These are phyloP conservation scores for Phytophthora megakarya DNA, from an alignment of 352 stramenopile genomes.

Conservation along the genomic window DNA sequence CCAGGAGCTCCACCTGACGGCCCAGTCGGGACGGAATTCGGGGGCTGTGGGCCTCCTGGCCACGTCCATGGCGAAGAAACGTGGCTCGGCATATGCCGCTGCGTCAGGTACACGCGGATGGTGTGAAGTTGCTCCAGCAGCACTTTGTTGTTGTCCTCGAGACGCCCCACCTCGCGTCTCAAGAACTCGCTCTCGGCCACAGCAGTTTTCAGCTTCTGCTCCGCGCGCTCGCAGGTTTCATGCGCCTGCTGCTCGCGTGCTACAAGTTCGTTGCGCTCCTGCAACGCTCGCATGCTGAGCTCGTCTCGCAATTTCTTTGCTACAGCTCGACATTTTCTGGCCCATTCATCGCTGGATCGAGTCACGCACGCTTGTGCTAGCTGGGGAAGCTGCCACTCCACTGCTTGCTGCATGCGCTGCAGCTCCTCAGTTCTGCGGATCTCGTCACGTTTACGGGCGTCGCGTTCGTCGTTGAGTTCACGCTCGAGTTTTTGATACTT, in stretches of 20 bases:
- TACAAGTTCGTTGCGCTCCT: slow-evolving; percentile 44
- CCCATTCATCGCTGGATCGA: slow-evolving; percentile 51
- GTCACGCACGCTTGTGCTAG: slow-evolving; percentile 54
- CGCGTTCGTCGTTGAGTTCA: slow-evolving; percentile 40
- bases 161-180: slow-evolving; percentile 49
- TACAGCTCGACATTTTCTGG: slow-evolving; percentile 40
- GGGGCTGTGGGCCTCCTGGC: no score
- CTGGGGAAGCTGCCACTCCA: slow-evolving; percentile 57
- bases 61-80: slow-evolving; percentile 20
- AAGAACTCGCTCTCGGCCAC: slow-evolving; percentile 55
- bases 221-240: slow-evolving; percentile 37
- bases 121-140: slow-evolving; percentile 63
- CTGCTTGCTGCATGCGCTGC: slow-evolving; percentile 42
- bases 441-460: slow-evolving; percentile 37
- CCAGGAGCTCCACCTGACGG: neutral
- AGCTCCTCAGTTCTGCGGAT: slow-evolving; percentile 45
- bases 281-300: slow-evolving; percentile 34
- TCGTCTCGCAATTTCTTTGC: slow-evolving; percentile 43
- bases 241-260: slow-evolving; percentile 30
- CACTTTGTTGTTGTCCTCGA: slow-evolving; percentile 69
- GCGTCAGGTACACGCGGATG: slow-evolving; percentile 62
- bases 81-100: slow-evolving; percentile 40
- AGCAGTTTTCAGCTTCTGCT: slow-evolving; percentile 49
- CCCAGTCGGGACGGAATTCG: no score
- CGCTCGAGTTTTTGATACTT: slow-evolving; percentile 31